A percentile compares a stretch with the other conserved stretches of the same genome.
Conservation (phyloP, 2,329 filamentous ascomycete genomes). For the Pseudogymnoascus sp. region DNA sequence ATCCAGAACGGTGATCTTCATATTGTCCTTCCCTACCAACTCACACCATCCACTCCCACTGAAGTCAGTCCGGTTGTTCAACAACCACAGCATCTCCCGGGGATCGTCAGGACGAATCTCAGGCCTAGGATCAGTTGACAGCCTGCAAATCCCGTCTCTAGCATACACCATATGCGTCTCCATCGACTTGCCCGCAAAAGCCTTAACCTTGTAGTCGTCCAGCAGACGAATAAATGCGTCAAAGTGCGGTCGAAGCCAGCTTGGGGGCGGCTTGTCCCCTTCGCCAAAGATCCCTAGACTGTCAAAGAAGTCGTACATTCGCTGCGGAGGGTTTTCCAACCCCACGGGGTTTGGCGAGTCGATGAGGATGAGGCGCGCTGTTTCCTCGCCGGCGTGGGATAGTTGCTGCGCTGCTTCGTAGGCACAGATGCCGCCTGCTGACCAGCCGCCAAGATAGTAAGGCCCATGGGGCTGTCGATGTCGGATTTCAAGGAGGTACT, state of each 20-base stretch:
- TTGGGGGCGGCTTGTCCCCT: slow-evolving; percentile 26
- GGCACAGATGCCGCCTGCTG: slow-evolving; percentile 44
- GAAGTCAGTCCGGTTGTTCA: slow-evolving; percentile 12
- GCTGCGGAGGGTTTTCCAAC: slow-evolving; percentile 41
- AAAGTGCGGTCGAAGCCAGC: slow-evolving; percentile 46
- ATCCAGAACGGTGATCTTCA: neutral
- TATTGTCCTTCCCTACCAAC: slow-evolving; percentile 6
- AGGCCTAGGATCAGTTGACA: neutral
- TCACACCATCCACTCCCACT: slow-evolving; percentile 10
- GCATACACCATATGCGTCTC: slow-evolving; percentile 9
- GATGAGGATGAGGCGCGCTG: slow-evolving; percentile 34
- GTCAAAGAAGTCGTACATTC: slow-evolving; percentile 43
- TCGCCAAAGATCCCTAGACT: slow-evolving; percentile 37
- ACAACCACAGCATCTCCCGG: neutral
- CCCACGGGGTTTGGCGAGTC: slow-evolving; percentile 37
- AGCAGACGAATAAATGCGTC: slow-evolving; percentile 40
- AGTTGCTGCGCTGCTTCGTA: slow-evolving; percentile 38
- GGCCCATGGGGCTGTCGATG: slow-evolving; percentile 40
- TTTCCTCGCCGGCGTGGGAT: slow-evolving; percentile 31
- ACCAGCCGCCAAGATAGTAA: slow-evolving; percentile 47
- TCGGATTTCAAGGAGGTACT: slow-evolving; percentile 38
- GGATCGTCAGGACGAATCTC: slow-evolving; percentile 3
- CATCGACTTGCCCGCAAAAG: slow-evolving; percentile 13
- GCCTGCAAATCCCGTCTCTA: neutral
- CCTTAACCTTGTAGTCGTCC: slow-evolving; percentile 35